Base-by-base conservation (phyloP, 495 filamentous ascomycete species). In the Penicillium salamii region DNA sequence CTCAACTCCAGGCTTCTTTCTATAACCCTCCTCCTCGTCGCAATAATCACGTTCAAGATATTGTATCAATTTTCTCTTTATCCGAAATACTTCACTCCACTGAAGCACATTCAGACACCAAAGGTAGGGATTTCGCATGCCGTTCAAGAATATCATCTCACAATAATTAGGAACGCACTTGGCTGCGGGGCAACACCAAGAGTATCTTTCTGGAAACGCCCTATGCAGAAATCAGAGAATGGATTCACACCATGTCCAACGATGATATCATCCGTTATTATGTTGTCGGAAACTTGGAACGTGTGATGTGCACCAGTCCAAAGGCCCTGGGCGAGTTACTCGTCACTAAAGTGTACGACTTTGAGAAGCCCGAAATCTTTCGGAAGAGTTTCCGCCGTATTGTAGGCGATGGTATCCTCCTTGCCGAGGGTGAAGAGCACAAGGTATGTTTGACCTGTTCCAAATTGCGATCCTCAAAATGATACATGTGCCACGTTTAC, bases 361-460 rank as follows among this genome's bases (percentile, higher is more conserved):
- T 92, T 56, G 55, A 80, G 35, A 96, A 96, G 61, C 90, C 91
- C 1, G 24, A 36, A 0, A 57, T 75, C 3, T 42, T 91, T 18
- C 72, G 80, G 3, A 57, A 63, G 12, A 75, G 70, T 4, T 54
- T 97, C 21, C 78, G 79, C 15, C 78, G 78, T 5, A 63, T 95
- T 4, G 65, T 92, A 6, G 92, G 92, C 0, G 62, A 87, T 36
- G 91, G 92, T 0, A 54, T 97, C 0, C 69, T 96, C 9, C 72
- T 96, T 5, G 86, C 89, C 1, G 91, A 97, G 65, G 91, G 91
- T 17, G 86, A 91, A 11, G 88, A 89, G 50, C 90, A 96, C 61
- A 90, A 85, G 72, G 72, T 76, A 45, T 26, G n/a, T 20, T 24
- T 41, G 6, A 23, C 8, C 12, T 33, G 7, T 13, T 13, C 4